A percentile compares a stretch with the other conserved stretches of the same genome.
These are phyloP conservation scores for Tylopilus felleus DNA, from an alignment of 768 basidiomycete genomes.

Conservation along the genomic window DNA sequence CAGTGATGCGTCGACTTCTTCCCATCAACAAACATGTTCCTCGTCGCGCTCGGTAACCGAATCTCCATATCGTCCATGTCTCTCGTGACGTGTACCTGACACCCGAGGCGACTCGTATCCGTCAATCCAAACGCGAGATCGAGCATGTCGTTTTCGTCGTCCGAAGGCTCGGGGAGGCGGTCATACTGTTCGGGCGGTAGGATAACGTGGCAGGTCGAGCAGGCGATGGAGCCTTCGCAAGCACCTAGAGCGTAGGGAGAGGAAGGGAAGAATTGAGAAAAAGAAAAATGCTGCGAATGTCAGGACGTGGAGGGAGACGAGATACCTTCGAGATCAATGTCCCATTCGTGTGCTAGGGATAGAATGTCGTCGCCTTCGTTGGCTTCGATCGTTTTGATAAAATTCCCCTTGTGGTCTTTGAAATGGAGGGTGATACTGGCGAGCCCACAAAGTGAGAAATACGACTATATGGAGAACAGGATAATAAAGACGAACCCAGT, in stretches of 20 bases:
- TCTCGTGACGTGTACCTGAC: slow-evolving; percentile 73
- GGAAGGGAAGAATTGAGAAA: no score
- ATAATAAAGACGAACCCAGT: slow-evolving; percentile 51
- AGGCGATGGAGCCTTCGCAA: slow-evolving; percentile 94
- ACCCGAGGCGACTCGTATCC: slow-evolving; percentile 83
- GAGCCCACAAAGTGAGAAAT: not conserved
- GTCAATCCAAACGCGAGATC: slow-evolving; percentile 97
- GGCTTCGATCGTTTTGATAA: slow-evolving; percentile 85
- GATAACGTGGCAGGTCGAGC: slow-evolving; percentile 97
- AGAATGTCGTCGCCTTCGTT: slow-evolving; percentile 94
- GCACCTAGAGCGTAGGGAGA: slow-evolving; percentile 55
- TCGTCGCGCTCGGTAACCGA: slow-evolving; percentile 84
- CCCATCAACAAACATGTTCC: slow-evolving; percentile 97
- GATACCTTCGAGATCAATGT: slow-evolving; percentile 92
- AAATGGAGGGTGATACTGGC: slow-evolving; percentile 85
- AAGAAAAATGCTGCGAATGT: not conserved
- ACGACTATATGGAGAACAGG: not conserved
- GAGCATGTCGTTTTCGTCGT: slow-evolving; percentile 98
- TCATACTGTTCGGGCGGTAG: slow-evolving; percentile 63
- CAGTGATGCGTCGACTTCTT: slow-evolving; percentile 53
- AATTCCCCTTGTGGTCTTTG: slow-evolving; percentile 79
- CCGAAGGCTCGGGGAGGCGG: slow-evolving; percentile 85
- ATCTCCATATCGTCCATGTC: slow-evolving; percentile 84
- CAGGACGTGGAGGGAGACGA: not conserved
- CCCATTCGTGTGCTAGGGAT: slow-evolving; percentile 89